These are phyloP conservation scores for Pyropia haitanensis DNA, from an alignment of 23 red algal species.

Conservation along the genomic window DNA sequence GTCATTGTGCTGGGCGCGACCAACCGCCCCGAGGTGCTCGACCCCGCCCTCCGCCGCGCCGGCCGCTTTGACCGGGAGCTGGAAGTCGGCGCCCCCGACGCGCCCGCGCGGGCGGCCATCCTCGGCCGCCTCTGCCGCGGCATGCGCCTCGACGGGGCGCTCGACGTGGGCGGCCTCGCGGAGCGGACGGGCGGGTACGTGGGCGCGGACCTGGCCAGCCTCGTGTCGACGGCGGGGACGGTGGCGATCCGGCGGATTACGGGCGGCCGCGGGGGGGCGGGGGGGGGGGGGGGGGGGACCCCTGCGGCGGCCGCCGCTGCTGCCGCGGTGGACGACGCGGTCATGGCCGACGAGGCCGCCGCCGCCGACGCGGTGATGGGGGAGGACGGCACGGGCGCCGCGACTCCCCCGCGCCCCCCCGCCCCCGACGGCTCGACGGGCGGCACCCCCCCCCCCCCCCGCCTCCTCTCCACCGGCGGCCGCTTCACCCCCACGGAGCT, in stretches of 20 bases:
- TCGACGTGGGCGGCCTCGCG: slow-evolving; percentile 34
- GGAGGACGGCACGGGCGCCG: too few relatives aligned
- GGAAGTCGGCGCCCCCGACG: slow-evolving; percentile 84
- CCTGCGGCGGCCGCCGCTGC: too few relatives aligned
- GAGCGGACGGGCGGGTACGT: slow-evolving; percentile 83
- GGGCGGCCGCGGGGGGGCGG: too few relatives aligned
- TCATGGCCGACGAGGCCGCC: too few relatives aligned
- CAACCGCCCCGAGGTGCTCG: slow-evolving; percentile 78
- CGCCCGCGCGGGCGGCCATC: slow-evolving; percentile 56
- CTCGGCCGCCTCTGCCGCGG: slow-evolving; percentile 37
- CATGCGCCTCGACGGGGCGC: slow-evolving; percentile 11
- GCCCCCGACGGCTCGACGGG: too few relatives aligned
- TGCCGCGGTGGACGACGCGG: too few relatives aligned
- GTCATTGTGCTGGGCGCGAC: slow-evolving; percentile 90
- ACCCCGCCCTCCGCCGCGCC: slow-evolving; percentile 78
- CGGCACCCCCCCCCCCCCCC: neutral
- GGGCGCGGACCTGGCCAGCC: slow-evolving; percentile 77
- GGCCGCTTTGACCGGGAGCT: slow-evolving; percentile 94
- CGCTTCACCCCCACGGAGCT: neutral
- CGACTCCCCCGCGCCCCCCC: too few relatives aligned
- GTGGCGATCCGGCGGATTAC: slow-evolving; percentile 53
- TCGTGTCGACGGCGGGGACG: slow-evolving; percentile 50
- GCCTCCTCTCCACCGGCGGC: neutral
- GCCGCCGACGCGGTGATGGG: too few relatives aligned
- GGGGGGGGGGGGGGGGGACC: too few relatives aligned